Evolutionary conservation across 768 basidiomycete species (phyloP), one percentile per base, ranked within the genome.

Genomic region (Pulveroboletus sp.): DNA sequence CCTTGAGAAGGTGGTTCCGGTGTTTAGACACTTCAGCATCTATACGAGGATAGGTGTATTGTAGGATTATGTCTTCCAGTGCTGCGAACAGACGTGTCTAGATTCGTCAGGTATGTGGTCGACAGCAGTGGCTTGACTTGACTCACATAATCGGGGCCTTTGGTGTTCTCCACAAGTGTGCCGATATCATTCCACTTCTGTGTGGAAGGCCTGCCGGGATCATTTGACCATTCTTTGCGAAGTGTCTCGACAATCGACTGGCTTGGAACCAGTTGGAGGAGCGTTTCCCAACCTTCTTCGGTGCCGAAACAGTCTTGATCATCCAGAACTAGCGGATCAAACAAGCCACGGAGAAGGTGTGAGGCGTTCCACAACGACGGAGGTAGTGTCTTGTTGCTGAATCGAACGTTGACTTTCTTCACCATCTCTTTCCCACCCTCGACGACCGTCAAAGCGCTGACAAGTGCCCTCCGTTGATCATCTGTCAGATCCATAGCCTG

Each of bases 1-100:
- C 87, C 70, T 99, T 99, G 46, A 99, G 80, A 72, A 99, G 77
- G 74, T 99, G 96, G 71, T 99, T 98, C 43, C 93, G 80, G 63
- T 94, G 91, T 63, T 98, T 95, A 3, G 93, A 94, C 24, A 99
- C 96, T 68, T 99, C 96, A 13, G 89, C 89, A 67, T 99, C 96
- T 46, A 99, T 79, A 12, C 96, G 83, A 1, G 95, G 95, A 68
- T 98, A 99, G 0, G 89, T 95, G 68, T 96, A 97, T 58, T 92
- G 87, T 12, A 99, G 73, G 40, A 96, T 75, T 51, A 97, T 81
- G 53, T 98, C 95, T 64, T 95, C 86, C 71, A 93, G 72, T 4
- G 83, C 82, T 2, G 69, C 80, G 55, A 24, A 50, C 57, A 23
- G 55, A 53, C 72, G 75, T 53, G 37, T 17, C 55, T 55, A 22